These are phyloP conservation scores for Irpex sp. DNA, from an alignment of 1,284 basidiomycete species.

Conservation along the genomic window DNA sequence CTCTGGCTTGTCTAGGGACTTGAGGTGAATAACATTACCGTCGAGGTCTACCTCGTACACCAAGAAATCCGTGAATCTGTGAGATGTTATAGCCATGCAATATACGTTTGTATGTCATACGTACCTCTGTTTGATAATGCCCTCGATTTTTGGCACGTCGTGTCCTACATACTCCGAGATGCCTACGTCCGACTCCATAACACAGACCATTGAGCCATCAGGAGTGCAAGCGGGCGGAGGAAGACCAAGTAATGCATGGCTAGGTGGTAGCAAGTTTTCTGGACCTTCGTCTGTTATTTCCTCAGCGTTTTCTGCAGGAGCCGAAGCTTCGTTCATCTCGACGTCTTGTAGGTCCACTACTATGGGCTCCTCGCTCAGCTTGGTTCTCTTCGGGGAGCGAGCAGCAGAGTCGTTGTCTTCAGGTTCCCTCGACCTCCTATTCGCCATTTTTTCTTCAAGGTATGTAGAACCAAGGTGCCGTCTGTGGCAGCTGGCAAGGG, in stretches of 20 bases:
- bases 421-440: slow-evolving; percentile 49
- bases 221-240: slow-evolving; percentile 44
- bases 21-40: slow-evolving; percentile 75
- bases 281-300: slow-evolving; percentile 12
- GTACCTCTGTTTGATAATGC: slow-evolving; percentile 94
- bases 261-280: slow-evolving; percentile 62
- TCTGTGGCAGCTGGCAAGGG: neutral
- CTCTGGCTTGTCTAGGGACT: slow-evolving; percentile 69
- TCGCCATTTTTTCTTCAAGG: slow-evolving; percentile 17
- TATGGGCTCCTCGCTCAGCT: slow-evolving; percentile 33
- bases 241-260: slow-evolving; percentile 61
- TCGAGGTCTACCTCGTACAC: slow-evolving; percentile 87
- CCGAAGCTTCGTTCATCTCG: slow-evolving; percentile 13
- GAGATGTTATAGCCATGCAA: slow-evolving; percentile 6
- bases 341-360: slow-evolving; percentile 12
- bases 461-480: neutral
- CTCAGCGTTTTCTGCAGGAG: slow-evolving; percentile 16
- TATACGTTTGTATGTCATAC: slow-evolving; percentile 16
- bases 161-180: slow-evolving; percentile 85
- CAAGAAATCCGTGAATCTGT: slow-evolving; percentile 91
- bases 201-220: slow-evolving; percentile 48
- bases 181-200: slow-evolving; percentile 83
- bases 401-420: slow-evolving; percentile 38
- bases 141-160: slow-evolving; percentile 71
- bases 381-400: slow-evolving; percentile 54